phyloP scores from a whole-genome alignment of 2,329 filamentous ascomycete genomes.

The Septoria petroselini region DNA sequence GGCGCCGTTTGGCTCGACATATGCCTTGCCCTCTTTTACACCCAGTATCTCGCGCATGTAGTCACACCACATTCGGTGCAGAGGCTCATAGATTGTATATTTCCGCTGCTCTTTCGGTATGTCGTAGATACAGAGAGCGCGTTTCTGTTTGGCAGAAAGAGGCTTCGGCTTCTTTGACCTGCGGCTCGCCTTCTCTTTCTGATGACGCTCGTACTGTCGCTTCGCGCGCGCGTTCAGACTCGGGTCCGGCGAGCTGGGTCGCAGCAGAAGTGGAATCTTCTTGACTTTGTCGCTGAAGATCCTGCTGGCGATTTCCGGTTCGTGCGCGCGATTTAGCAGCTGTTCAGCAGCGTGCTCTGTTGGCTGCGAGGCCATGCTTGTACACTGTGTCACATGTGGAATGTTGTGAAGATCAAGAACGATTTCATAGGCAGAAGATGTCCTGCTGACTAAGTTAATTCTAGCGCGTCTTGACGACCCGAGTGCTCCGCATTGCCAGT shows the following conservation, averaged over 20 bases:
- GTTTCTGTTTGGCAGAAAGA: slow-evolving; percentile 75
- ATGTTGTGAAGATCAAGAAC: neutral
- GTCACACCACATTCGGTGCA: slow-evolving; percentile 75
- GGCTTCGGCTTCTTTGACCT: slow-evolving; percentile 58
- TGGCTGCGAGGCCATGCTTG: slow-evolving; percentile 31
- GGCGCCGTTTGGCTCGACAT: slow-evolving; percentile 58
- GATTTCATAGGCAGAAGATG: too few relatives aligned
- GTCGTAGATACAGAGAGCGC: slow-evolving; percentile 68
- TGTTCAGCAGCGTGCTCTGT: slow-evolving; percentile 44
- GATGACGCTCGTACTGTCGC: slow-evolving; percentile 38
- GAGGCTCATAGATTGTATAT: slow-evolving; percentile 72
- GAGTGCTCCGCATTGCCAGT: too few relatives aligned
- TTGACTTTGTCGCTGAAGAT: slow-evolving; percentile 82
- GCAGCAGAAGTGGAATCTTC: slow-evolving; percentile 74
- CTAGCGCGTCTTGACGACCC: too few relatives aligned
- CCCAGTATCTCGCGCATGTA: slow-evolving; percentile 83
- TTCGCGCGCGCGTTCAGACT: slow-evolving; percentile 54
- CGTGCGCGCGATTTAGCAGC: slow-evolving; percentile 75
- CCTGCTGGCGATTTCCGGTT: slow-evolving; percentile 64
- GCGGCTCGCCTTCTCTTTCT: slow-evolving; percentile 34
- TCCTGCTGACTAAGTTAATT: too few relatives aligned
- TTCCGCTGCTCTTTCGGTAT: slow-evolving; percentile 66
- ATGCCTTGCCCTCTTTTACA: slow-evolving; percentile 42
- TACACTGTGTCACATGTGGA: slow-evolving; percentile 9
- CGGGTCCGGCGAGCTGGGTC: slow-evolving; percentile 66